Evolutionary conservation across 2,329 filamentous ascomycete species (phyloP), one percentile per base, ranked within the genome.

Genomic region (Colletotrichum chlorophyti): DNA sequence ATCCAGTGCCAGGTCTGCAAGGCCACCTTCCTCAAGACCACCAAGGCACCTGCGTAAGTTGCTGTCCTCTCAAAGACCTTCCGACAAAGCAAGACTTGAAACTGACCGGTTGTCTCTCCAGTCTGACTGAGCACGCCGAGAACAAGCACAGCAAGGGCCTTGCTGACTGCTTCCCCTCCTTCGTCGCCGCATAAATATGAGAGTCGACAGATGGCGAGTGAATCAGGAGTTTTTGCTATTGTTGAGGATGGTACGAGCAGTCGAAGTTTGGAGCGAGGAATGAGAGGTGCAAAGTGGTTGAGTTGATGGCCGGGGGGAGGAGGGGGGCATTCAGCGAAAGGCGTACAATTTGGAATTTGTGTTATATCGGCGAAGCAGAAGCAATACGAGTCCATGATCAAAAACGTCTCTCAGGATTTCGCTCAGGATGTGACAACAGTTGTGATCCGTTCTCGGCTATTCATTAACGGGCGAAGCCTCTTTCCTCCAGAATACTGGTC

Each of bases 1-100:
- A 91, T 93, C 74, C 88, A 91, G 74, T 93, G 90, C 82, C 77
- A 84, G 65, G 80, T 86, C 68, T 93, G 90, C 88, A 90, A 87
- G 76, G 84, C 88, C 66, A 90, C 89, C 26, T 93, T 93, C 78
- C 83, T 93, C 66, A 88, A 89, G 79, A 93, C 90, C 31, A 89
- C 88, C 61, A 88, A 89, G 70, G 85, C 83, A 61, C 88, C 88
- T 68, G 86, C 89, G 85, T 88, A 79, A 65, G 84, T 77, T 31
- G 14, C 34, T 38, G n/a, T 6, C 40, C 19, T 21, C 38, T 43
- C 53, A 27, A n/a, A 26, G 6, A 10, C 15, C 10, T 26, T 26
- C 11, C 12, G 9, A 31, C 5, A 19, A 23, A 7, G 26, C n/a
- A 1, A 4, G 45, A 35, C 32, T 29, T 34, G 41, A 12, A n/a